A percentile compares a stretch with the other conserved stretches of the same genome.
Conservation (phyloP, 257 asterid species). For the Jasminum sambac region DNA sequence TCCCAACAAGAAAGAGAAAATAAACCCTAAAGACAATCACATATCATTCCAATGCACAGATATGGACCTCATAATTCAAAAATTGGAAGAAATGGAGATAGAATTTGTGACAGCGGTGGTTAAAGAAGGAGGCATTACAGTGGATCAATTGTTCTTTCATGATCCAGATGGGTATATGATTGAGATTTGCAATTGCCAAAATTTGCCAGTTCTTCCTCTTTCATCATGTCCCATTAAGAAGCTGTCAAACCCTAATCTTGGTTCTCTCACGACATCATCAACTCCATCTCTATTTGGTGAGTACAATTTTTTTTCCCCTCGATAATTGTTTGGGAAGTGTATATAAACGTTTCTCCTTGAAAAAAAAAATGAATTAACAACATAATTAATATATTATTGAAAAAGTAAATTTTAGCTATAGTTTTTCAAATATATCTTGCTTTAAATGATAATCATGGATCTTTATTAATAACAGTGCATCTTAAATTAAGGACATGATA, state of each 20-base stretch:
- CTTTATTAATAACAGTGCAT: no score
- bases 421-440: no score
- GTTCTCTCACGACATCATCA: background rate
- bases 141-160: constrained; percentile 4
- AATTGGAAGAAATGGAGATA: background rate
- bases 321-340: no score
- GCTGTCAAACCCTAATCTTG: background rate
- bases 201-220: background rate
- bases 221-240: background rate
- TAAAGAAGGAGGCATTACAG: background rate
- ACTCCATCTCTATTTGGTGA: background rate
- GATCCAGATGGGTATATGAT: constrained; percentile 8
- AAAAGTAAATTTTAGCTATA: no score
- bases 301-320: background rate
- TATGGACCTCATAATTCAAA: background rate
- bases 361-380: no score
- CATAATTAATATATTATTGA: no score
- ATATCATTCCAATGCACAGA: constrained; percentile 28
- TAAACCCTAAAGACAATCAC: constrained; percentile 38
- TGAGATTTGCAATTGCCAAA: constrained; percentile 1
- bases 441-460: no score
- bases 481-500: no score
- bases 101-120: background rate
- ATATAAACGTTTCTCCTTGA: no score
- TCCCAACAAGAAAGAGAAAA: constrained; percentile 18